These are phyloP conservation scores for Purpureocillium lavendulum DNA, from an alignment of 2,329 filamentous ascomycete species.

Conservation along the genomic window DNA sequence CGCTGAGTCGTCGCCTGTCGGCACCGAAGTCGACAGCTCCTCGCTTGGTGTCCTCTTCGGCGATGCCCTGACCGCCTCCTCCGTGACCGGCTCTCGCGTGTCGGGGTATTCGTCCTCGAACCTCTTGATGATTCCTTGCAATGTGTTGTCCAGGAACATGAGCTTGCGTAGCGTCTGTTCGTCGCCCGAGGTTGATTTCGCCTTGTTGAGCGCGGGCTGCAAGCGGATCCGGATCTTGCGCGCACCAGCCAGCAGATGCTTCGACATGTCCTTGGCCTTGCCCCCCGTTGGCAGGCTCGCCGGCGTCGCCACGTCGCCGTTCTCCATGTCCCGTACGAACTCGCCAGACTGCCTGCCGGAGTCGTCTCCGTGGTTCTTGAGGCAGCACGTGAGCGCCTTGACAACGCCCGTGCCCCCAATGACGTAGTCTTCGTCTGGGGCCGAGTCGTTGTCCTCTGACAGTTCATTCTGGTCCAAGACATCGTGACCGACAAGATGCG, in stretches of 20 bases:
- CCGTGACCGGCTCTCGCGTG: constrained; percentile 47
- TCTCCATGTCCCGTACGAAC: constrained; percentile 43
- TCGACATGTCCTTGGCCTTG: constrained; percentile 87
- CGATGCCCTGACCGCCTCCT: constrained; percentile 1
- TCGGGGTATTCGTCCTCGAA: constrained; percentile 97
- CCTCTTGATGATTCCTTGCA: constrained; percentile 84
- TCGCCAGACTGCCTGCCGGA: constrained; percentile 45
- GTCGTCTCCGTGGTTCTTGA: constrained; percentile 67
- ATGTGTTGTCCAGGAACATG: constrained; percentile 78
- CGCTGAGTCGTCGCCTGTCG: constrained; percentile 24
- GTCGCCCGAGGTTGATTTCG: constrained; percentile 57
- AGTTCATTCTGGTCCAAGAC: constrained; percentile 36
- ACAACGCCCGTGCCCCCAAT: constrained; percentile 93
- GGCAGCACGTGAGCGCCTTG: constrained; percentile 83
- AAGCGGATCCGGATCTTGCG: constrained; percentile 79
- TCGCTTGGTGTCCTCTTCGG: constrained; percentile 8
- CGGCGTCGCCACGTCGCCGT: constrained; percentile 35
- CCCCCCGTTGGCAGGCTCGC: constrained; percentile 31
- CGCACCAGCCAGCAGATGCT: constrained; percentile 77
- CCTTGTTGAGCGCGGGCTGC: constrained; percentile 74
- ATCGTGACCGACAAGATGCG: constrained; percentile 75
- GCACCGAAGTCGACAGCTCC: constrained; percentile 14
- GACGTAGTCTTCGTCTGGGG: constrained; percentile 88
- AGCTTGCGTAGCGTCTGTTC: constrained; percentile 75
- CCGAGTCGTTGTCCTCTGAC: constrained; percentile 56